phyloP scores from a whole-genome alignment of 2,329 filamentous ascomycete species.

The Xylaria hypoxylon region DNA sequence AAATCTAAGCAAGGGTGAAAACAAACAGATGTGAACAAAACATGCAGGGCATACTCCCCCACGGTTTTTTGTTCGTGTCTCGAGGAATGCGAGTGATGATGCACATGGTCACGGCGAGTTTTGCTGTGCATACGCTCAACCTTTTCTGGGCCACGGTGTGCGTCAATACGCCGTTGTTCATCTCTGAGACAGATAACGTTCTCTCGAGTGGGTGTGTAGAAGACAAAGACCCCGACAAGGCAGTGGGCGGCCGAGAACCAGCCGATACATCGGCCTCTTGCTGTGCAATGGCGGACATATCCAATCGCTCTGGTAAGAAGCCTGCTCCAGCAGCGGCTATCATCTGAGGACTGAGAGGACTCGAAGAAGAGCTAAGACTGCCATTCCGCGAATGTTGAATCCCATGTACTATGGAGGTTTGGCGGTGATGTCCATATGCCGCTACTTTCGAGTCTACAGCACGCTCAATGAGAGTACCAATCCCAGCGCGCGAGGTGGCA shows the following conservation, averaged over 20 bases:
- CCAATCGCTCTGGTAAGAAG: constrained; percentile 64
- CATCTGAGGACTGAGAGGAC: constrained; percentile 88
- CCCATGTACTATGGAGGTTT: constrained; percentile 97
- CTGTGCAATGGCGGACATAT: constrained; percentile 61
- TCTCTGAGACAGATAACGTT: constrained; percentile 61
- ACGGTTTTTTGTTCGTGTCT: constrained; percentile 89
- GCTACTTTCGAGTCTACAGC: constrained; percentile 66
- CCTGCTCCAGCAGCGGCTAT: constrained; percentile 75
- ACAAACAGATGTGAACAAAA: constrained; percentile 89
- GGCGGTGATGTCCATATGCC: constrained; percentile 87
- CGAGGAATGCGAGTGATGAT: constrained; percentile 82
- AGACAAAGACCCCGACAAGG: constrained; percentile 59
- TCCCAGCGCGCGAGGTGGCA: constrained; percentile 55
- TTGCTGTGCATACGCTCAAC: constrained; percentile 73
- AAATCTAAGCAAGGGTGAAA: constrained; percentile 21
- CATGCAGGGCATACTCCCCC: constrained; percentile 97
- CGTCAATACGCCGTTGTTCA: constrained; percentile 54
- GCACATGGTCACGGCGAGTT: constrained; percentile 76
- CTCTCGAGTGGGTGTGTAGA: constrained; percentile 57
- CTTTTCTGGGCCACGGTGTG: constrained; percentile 65
- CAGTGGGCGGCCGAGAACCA: constrained; percentile 59
- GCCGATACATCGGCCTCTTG: constrained; percentile 58
- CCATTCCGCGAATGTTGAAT: constrained; percentile 93
- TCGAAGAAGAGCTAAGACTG: constrained; percentile 83
- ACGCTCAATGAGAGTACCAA: constrained; percentile 62